Evolutionary conservation across 352 stramenopile species (phyloP).

Genomic region (Pythium vanterpoolii): DNA sequence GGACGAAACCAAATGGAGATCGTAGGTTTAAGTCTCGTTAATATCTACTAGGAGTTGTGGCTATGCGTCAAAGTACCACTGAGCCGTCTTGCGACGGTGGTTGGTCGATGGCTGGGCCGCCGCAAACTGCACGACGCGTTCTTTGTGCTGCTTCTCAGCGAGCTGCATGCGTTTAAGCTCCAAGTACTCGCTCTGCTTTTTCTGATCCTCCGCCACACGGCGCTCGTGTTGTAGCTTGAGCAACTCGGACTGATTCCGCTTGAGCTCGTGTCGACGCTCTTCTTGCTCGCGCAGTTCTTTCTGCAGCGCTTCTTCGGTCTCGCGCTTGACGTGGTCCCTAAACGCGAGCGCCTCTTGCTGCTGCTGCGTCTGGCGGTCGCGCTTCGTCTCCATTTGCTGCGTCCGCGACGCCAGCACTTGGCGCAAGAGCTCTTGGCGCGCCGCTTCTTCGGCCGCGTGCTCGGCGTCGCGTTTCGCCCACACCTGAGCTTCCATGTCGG

Average conservation of each 20-base stretch:
- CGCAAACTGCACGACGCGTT: slow-evolving; percentile 59
- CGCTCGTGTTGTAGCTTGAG: slow-evolving; percentile 55
- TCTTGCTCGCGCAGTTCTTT: slow-evolving; percentile 79
- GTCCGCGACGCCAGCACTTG: slow-evolving; percentile 62
- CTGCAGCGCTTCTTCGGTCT: slow-evolving; percentile 71
- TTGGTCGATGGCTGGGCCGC: slow-evolving; percentile 44
- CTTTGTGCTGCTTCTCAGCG: slow-evolving; percentile 72
- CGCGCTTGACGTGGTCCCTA: slow-evolving; percentile 62
- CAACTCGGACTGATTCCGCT: slow-evolving; percentile 64
- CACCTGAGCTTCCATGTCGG: slow-evolving; percentile 78
- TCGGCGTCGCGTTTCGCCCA: slow-evolving; percentile 75
- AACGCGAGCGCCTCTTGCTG: slow-evolving; percentile 52
- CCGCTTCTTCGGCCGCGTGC: slow-evolving; percentile 64
- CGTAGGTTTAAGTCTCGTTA: too few species aligned
- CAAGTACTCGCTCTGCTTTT: slow-evolving; percentile 64
- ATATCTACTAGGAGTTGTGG: background rate
- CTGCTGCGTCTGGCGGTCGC: slow-evolving; percentile 27
- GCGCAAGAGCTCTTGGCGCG: slow-evolving; percentile 63
- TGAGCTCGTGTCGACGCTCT: slow-evolving; percentile 53
- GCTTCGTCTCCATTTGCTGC: slow-evolving; percentile 55
- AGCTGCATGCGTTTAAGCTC: slow-evolving; percentile 78
- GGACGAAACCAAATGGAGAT: background rate
- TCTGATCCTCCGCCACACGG: slow-evolving; percentile 46
- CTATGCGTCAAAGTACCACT: slow-evolving; percentile 77
- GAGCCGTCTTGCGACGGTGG: slow-evolving; percentile 64